Conservation (phyloP, 176 grass and related monocot genomes). For the Puccinellia tenuiflora region DNA sequence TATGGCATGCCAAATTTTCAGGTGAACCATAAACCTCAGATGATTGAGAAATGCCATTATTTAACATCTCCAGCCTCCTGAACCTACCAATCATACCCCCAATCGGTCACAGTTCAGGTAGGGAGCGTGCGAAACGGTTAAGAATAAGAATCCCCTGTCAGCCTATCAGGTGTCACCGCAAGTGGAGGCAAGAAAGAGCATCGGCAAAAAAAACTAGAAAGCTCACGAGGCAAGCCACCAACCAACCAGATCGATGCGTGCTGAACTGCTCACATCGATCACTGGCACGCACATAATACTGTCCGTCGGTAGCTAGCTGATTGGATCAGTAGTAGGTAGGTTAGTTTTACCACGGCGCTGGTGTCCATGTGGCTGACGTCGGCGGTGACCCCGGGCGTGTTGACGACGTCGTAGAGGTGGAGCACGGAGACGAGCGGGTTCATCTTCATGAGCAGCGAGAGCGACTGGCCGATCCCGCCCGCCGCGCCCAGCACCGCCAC, state of each 20-base stretch:
- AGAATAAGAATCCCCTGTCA: not conserved
- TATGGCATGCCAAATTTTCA: not conserved
- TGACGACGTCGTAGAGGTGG: slow-evolving; percentile 95
- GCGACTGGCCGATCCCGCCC: slow-evolving; percentile 86
- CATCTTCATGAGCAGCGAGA: slow-evolving; percentile 97
- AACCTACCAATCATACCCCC: not conserved
- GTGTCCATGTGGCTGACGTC: slow-evolving; percentile 98
- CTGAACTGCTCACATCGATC: too few species aligned
- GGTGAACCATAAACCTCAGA: not conserved
- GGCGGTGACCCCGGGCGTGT: slow-evolving; percentile 88
- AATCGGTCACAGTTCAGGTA: not conserved
- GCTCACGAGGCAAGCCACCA: not conserved
- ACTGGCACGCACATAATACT: not conserved
- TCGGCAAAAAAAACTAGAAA: not conserved
- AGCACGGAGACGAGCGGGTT: slow-evolving; percentile 94
- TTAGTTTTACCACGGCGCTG: slow-evolving; percentile 44
- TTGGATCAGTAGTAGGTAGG: not conserved
- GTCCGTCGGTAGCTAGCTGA: not conserved
- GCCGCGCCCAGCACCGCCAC: slow-evolving; percentile 84
- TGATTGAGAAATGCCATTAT: not conserved
- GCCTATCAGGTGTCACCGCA: not conserved
- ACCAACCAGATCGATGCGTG: not conserved
- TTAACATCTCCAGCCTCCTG: not conserved
- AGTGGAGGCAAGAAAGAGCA: not conserved
- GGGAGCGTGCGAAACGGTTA: not conserved